A percentile compares a stretch with the other conserved stretches of the same genome.
Conservation (phyloP, 2,329 filamentous ascomycete species). For the Hymenoscyphus infarciens region DNA sequence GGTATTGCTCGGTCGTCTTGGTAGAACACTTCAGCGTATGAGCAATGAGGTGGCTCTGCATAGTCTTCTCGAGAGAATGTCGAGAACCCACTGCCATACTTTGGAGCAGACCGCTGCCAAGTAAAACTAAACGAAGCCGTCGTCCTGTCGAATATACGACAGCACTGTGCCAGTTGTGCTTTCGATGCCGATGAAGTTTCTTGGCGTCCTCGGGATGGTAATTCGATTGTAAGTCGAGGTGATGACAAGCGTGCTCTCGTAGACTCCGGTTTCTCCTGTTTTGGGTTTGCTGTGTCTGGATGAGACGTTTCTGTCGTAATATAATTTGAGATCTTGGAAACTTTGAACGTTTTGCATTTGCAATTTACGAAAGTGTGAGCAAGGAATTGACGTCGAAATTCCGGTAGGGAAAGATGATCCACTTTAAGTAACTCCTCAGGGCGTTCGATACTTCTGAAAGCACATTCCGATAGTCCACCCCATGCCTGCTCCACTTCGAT, state of each 20-base stretch:
- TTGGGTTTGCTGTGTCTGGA: not conserved
- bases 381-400: constrained; percentile 17
- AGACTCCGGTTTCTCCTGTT: not conserved
- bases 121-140: constrained; percentile 19
- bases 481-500: constrained; percentile 19
- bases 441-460: constrained; percentile 15
- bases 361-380: constrained; percentile 12
- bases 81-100: constrained; percentile 13
- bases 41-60: constrained; percentile 10
- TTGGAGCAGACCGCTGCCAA: constrained; percentile 16
- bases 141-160: constrained; percentile 14
- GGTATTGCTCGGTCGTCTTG: constrained; percentile 15
- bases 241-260: not conserved
- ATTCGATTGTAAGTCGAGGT: constrained; percentile 6
- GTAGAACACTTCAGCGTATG: constrained; percentile 18
- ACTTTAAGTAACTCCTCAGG: constrained; percentile 11
- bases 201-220: constrained; percentile 14
- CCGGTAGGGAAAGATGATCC: constrained; percentile 15
- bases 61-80: constrained; percentile 15
- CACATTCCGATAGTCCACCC: constrained; percentile 14
- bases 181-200: constrained; percentile 10
- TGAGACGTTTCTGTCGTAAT: too few species aligned
- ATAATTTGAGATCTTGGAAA: constrained; percentile 5
- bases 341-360: constrained; percentile 12
- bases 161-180: constrained; percentile 14